Conservation (phyloP, 2,329 filamentous ascomycete species). For the Huntiella abstrusa region DNA sequence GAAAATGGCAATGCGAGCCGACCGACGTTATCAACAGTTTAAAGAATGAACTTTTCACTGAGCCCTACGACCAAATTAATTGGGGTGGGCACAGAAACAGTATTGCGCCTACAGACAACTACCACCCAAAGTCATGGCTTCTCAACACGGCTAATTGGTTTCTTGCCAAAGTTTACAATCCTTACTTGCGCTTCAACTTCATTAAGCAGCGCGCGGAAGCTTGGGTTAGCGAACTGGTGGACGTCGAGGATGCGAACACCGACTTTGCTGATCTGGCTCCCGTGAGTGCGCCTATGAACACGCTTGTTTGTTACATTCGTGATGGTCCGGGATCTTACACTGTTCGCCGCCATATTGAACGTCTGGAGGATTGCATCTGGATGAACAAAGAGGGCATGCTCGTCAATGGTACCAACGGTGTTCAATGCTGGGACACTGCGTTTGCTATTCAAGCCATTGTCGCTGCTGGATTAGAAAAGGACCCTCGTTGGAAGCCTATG, state of each 20-base stretch:
- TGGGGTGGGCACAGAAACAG: conserved; percentile 66
- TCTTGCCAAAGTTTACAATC: conserved; percentile 62
- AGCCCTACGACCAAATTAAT: conserved; percentile 59
- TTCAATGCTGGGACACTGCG: conserved; percentile 90
- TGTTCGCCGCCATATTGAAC: conserved; percentile 59
- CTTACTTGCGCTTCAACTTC: conserved; percentile 48
- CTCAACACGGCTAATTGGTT: conserved; percentile 64
- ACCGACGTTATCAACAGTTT: conserved; percentile 56
- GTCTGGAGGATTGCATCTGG: conserved; percentile 76
- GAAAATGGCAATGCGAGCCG: conserved; percentile 57
- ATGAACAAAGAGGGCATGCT: conserved; percentile 84
- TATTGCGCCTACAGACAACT: conserved; percentile 67
- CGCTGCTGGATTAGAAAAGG: conserved; percentile 58
- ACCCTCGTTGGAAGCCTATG: conserved; percentile 66
- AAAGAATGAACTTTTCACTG: conserved; percentile 62
- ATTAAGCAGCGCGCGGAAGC: conserved; percentile 56
- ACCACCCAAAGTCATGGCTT: conserved; percentile 77
- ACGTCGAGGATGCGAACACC: conserved; percentile 86
- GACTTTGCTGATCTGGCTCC: conserved; percentile 73
- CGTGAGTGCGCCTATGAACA: conserved; percentile 80
- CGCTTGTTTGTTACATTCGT: conserved; percentile 65
- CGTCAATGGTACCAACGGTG: conserved; percentile 92
- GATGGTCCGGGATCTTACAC: conserved; percentile 60
- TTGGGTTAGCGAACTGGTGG: conserved; percentile 65
- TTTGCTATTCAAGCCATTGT: conserved; percentile 72